phyloP scores from a whole-genome alignment of 2,329 filamentous ascomycete species.

The Trichoderma polysporum region DNA sequence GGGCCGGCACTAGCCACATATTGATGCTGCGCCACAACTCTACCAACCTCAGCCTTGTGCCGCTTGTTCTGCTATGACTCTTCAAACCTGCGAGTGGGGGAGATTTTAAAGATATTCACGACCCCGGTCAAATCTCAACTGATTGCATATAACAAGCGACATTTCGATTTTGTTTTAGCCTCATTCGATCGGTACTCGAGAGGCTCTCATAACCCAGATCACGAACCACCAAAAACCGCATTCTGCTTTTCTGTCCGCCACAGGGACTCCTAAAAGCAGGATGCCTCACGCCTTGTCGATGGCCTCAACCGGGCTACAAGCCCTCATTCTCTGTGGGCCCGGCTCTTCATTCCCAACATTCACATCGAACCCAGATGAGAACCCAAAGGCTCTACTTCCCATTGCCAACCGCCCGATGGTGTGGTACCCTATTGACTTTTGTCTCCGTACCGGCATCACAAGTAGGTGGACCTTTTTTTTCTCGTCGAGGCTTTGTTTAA shows the following conservation, averaged over 20 bases:
- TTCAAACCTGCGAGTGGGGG: constrained; percentile 3
- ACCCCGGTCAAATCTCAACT: neutral
- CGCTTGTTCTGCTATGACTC: constrained; percentile 4
- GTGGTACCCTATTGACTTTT: constrained; percentile 86
- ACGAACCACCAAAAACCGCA: neutral
- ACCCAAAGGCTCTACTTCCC: constrained; percentile 78
- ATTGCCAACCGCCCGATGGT: constrained; percentile 87
- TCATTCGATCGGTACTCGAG: neutral
- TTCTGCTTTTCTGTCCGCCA: neutral
- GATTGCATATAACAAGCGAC: neutral
- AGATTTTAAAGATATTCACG: constrained; percentile 10
- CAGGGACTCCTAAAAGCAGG: neutral
- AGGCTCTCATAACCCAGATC: neutral
- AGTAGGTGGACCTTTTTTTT: constrained; percentile 50
- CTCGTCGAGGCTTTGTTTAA: neutral
- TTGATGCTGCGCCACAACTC: constrained; percentile 1
- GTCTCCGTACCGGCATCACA: constrained; percentile 76
- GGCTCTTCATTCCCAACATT: constrained; percentile 81
- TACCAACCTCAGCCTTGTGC: constrained; percentile 3
- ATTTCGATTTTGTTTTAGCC: neutral
- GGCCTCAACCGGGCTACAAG: constrained; percentile 76
- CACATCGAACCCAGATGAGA: constrained; percentile 74
- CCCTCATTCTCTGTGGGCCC: constrained; percentile 78
- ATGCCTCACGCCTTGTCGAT: constrained; percentile 78
- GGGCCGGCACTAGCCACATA: neutral